phyloP scores from a whole-genome alignment of 345 rosid species.

The Cochlearia excelsa region DNA sequence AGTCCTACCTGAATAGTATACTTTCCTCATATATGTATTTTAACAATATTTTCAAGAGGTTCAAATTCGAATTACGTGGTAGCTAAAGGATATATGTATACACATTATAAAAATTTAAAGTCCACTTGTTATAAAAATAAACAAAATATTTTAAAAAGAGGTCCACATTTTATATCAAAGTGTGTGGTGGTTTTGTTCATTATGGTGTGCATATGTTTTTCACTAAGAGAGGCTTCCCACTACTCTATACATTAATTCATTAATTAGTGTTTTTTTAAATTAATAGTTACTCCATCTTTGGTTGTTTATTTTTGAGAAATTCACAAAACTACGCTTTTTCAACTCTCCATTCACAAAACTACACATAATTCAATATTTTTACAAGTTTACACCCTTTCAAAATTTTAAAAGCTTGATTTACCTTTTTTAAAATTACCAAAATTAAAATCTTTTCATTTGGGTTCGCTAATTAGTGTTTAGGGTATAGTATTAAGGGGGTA shows the following conservation, averaged over 20 bases:
- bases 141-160: background rate
- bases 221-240: slow-evolving; percentile 31
- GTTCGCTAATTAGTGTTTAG: too few species aligned
- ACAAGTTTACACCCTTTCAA: too few species aligned
- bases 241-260: slow-evolving; percentile 27
- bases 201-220: slow-evolving; percentile 34
- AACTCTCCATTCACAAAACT: too few species aligned
- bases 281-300: background rate
- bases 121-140: slow-evolving; percentile 17
- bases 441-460: too few species aligned
- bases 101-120: slow-evolving; percentile 10
- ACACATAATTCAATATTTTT: too few species aligned
- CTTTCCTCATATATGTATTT: slow-evolving; percentile 10
- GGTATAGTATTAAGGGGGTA: too few species aligned
- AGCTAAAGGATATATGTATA: slow-evolving; percentile 24
- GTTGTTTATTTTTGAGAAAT: too few species aligned
- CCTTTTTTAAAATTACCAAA: too few species aligned
- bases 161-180: slow-evolving; percentile 17
- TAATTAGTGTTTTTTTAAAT: slow-evolving; percentile 18
- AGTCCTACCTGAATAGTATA: slow-evolving; percentile 32
- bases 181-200: slow-evolving; percentile 16
- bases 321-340: too few species aligned
- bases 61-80: slow-evolving; percentile 36
- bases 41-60: slow-evolving; percentile 30
- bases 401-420: too few species aligned